phyloP scores from a whole-genome alignment of 2,329 filamentous ascomycete genomes.

The Aspergillus aculeatus region DNA sequence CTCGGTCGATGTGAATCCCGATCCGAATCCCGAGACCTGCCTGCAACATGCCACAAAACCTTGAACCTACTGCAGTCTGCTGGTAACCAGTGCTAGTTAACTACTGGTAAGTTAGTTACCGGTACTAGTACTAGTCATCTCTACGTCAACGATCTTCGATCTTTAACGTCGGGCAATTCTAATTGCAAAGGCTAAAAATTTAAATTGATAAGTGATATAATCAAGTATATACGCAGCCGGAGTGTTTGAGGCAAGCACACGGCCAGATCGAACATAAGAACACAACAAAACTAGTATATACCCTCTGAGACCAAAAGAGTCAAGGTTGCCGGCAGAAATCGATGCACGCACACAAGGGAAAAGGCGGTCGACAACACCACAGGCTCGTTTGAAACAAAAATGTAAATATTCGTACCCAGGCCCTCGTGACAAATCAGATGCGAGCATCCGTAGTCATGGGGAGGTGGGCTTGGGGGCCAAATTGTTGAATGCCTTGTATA shows the following conservation, averaged over 20 bases:
- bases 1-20: too few relatives aligned
- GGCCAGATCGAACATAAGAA: background rate
- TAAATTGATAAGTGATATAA: background rate
- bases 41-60: background rate
- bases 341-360: background rate
- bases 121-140: background rate
- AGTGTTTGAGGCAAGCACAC: background rate
- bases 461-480: background rate
- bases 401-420: background rate
- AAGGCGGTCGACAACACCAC: too few relatives aligned
- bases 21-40: background rate
- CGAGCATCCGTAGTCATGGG: background rate
- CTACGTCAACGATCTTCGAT: too few relatives aligned
- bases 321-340: background rate
- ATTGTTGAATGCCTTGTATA: background rate
- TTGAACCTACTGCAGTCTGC: background rate
- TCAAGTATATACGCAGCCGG: background rate
- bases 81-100: background rate
- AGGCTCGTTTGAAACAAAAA: too few relatives aligned
- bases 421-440: background rate
- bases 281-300: background rate
- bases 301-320: background rate
- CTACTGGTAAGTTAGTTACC: too few relatives aligned
- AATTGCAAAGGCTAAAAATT: background rate
- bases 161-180: background rate